Conservation (phyloP, 2,329 filamentous ascomycete species). For the Penicillium psychrosexuale region DNA sequence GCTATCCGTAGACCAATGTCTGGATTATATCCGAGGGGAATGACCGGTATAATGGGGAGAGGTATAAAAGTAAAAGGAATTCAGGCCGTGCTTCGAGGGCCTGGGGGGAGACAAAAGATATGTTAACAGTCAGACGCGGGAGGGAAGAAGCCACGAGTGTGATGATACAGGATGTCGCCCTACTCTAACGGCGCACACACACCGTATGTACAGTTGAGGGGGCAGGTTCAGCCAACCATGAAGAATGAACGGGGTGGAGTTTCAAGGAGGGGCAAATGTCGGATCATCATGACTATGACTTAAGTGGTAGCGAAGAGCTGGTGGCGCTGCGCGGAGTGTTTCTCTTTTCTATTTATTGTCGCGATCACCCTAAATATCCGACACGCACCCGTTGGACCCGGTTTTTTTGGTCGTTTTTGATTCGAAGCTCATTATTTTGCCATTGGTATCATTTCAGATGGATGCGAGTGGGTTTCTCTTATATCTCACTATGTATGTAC, state of each 20-base stretch:
- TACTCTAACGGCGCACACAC: neutral
- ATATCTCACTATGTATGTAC: neutral
- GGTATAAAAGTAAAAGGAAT: neutral
- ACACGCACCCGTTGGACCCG: conserved; percentile 14
- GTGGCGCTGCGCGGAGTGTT: conserved; percentile 3
- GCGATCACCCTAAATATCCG: conserved; percentile 21
- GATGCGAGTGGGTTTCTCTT: neutral
- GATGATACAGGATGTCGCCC: neutral
- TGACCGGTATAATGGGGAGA: neutral
- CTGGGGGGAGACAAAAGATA: too few species aligned
- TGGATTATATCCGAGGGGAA: conserved; percentile 1
- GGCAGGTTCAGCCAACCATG: neutral
- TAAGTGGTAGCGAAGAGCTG: conserved; percentile 18
- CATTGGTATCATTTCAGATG: neutral
- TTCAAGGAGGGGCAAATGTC: conserved; percentile 11
- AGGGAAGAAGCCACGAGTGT: neutral
- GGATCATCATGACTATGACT: conserved; percentile 22
- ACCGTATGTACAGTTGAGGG: neutral
- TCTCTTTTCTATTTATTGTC: conserved; percentile 11
- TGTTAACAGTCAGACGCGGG: neutral
- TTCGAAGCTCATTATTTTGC: neutral
- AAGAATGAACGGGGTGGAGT: conserved; percentile 5
- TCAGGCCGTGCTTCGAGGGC: neutral
- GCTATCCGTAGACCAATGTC: neutral
- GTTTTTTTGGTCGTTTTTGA: neutral